Evolutionary conservation across 208 protist genomes (phyloP).

Genomic region (Acanthamoeba quina): DNA sequence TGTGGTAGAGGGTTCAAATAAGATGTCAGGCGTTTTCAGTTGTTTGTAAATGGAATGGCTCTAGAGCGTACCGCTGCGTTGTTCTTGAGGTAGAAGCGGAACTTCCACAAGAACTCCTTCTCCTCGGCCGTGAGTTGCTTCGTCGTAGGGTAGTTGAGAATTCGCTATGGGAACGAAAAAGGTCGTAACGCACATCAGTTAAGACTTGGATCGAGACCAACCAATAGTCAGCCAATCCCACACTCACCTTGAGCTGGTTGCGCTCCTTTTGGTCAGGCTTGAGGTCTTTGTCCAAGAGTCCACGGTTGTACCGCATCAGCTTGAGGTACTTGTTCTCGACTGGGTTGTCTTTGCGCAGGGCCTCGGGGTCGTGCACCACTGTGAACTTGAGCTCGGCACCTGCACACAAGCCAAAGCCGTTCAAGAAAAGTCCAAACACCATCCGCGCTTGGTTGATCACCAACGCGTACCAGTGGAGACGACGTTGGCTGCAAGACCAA

Average conservation of each 20-base stretch:
- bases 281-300: slow-evolving; percentile 79
- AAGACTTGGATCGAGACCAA: neutral
- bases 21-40: too few relatives aligned
- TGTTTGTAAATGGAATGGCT: neutral
- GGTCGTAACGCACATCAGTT: slow-evolving; percentile 70
- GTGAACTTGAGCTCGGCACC: slow-evolving; percentile 62
- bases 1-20: neutral
- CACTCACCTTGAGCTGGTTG: slow-evolving; percentile 55
- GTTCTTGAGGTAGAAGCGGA: slow-evolving; percentile 91
- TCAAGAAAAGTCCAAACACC: neutral
- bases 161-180: slow-evolving; percentile 84
- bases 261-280: slow-evolving; percentile 79
- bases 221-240: neutral
- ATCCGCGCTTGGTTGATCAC: neutral
- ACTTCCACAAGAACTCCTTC: slow-evolving; percentile 94
- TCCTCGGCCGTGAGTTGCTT: slow-evolving; percentile 91
- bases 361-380: slow-evolving; percentile 71
- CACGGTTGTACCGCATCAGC: slow-evolving; percentile 73
- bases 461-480: neutral
- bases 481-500: neutral
- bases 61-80: slow-evolving; percentile 60
- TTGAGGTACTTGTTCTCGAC: slow-evolving; percentile 77
- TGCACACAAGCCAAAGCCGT: too few relatives aligned
- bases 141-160: slow-evolving; percentile 89
- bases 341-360: slow-evolving; percentile 65